A percentile compares a stretch with the other conserved stretches of the same genome.
phyloP scores from a whole-genome alignment of 2,329 filamentous ascomycete species.

The Neopestalotiopsis rosae region DNA sequence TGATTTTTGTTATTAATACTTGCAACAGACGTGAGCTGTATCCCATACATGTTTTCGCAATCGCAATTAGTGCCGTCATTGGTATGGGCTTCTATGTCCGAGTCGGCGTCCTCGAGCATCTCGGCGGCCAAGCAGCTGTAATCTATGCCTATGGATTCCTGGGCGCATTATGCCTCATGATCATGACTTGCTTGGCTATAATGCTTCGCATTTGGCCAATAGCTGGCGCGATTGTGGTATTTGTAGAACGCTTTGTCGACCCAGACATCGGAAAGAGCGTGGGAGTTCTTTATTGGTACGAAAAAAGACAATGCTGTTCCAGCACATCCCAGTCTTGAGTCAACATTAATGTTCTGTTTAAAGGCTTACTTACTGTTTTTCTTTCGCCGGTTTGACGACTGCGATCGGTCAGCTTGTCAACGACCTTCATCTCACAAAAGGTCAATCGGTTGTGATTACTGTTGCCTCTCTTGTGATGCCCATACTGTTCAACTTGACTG shows the following conservation, averaged over 20 bases:
- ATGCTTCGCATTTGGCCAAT: background rate
- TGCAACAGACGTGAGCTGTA: background rate
- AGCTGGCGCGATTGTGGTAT: background rate
- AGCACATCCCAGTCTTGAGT: background rate
- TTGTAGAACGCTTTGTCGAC: background rate
- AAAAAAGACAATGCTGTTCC: background rate
- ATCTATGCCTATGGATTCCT: background rate
- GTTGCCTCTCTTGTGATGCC: background rate
- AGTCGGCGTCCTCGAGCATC: background rate
- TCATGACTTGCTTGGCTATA: background rate
- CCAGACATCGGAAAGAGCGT: background rate
- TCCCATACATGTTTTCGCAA: background rate
- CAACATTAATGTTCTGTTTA: background rate
- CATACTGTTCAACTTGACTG: background rate
- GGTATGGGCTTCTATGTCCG: constrained; percentile 1
- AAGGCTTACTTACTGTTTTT: background rate
- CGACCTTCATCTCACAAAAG: background rate
- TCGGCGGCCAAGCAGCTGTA: background rate
- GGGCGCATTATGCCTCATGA: background rate
- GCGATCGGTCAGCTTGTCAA: background rate
- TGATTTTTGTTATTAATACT: no score
- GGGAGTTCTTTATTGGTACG: background rate
- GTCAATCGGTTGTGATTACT: background rate
- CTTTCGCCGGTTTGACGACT: background rate
- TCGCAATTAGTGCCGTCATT: background rate